These are phyloP conservation scores for Hortaea werneckii DNA, from an alignment of 2,329 filamentous ascomycete genomes.

Conservation along the genomic window DNA sequence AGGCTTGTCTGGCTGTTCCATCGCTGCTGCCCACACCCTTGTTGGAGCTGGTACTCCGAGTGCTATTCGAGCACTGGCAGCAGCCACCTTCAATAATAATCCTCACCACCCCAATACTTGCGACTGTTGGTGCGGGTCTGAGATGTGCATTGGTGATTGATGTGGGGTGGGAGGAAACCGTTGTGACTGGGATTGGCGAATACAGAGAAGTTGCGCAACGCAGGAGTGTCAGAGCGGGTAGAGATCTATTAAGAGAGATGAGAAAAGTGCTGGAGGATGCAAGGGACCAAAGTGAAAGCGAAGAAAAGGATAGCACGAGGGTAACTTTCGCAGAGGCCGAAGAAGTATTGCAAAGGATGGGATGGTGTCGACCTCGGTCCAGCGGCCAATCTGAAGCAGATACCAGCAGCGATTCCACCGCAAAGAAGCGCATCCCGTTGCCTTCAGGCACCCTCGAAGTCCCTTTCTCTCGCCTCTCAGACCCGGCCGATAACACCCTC, in stretches of 20 bases:
- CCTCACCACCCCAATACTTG: conserved; percentile 65
- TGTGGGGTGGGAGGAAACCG: conserved; percentile 85
- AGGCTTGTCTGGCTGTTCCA: conserved; percentile 65
- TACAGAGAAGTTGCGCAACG: conserved; percentile 68
- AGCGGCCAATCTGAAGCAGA: conserved; percentile 18
- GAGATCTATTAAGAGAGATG: conserved; percentile 58
- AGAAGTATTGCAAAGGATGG: conserved; percentile 62
- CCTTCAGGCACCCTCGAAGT: conserved; percentile 41
- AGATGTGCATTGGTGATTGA: conserved; percentile 82
- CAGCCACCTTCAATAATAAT: conserved; percentile 73
- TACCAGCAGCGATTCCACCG: neutral
- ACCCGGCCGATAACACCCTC: conserved; percentile 65
- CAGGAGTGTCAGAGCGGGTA: conserved; percentile 65
- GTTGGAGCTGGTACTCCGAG: conserved; percentile 63
- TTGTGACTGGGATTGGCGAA: conserved; percentile 79
- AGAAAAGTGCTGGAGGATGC: conserved; percentile 46
- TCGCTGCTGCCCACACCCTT: conserved; percentile 68
- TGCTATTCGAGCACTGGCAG: conserved; percentile 70
- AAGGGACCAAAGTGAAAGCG: conserved; percentile 12
- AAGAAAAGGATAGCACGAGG: conserved; percentile 31
- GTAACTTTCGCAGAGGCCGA: conserved; percentile 71
- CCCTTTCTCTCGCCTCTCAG: conserved; percentile 59
- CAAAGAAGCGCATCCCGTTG: conserved; percentile 24
- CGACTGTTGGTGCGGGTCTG: conserved; percentile 67
- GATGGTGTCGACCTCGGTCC: conserved; percentile 53